Conservation (phyloP, 2,329 filamentous ascomycete species). For the Epichloe brachyelytri region DNA sequence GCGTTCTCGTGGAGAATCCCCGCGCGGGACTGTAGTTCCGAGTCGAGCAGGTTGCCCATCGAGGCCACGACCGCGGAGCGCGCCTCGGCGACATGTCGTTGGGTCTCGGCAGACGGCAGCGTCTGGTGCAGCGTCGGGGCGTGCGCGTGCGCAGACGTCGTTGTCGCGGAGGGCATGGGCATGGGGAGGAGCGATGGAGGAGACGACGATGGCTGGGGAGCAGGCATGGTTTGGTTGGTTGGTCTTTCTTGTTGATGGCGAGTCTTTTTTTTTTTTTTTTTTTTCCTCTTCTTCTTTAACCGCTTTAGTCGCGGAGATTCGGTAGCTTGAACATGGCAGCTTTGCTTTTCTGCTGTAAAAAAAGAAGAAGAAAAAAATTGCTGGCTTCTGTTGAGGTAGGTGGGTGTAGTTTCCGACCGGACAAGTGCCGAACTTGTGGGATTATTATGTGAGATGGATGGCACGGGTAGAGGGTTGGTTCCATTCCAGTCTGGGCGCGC, state of each 20-base stretch:
- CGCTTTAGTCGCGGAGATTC: too few relatives aligned
- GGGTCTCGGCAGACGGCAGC: constrained; percentile 28
- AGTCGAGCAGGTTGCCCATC: constrained; percentile 58
- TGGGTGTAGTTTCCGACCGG: too few relatives aligned
- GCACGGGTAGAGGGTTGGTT: too few relatives aligned
- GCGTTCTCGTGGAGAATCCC: constrained; percentile 57
- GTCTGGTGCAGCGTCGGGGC: constrained; percentile 19
- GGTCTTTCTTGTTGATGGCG: neutral
- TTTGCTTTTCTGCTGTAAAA: too few relatives aligned
- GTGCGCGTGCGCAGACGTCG: neutral
- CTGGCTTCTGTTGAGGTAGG: too few relatives aligned
- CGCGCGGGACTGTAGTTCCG: constrained; percentile 55
- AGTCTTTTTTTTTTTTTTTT: too few relatives aligned
- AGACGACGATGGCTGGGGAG: neutral
- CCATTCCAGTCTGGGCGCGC: too few relatives aligned
- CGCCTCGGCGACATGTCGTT: constrained; percentile 40
- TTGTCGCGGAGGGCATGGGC: neutral
- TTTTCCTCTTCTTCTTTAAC: too few relatives aligned
- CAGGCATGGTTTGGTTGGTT: neutral
- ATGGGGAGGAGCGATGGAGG: neutral
- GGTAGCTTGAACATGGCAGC: too few relatives aligned
- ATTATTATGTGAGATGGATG: too few relatives aligned
- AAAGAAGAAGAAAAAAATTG: too few relatives aligned
- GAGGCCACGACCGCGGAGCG: constrained; percentile 46
- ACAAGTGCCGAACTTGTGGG: too few relatives aligned